A percentile compares a stretch with the other conserved stretches of the same genome.
phyloP scores from a whole-genome alignment of 2,329 filamentous ascomycete species.

The Sclerotinia subarctica region DNA sequence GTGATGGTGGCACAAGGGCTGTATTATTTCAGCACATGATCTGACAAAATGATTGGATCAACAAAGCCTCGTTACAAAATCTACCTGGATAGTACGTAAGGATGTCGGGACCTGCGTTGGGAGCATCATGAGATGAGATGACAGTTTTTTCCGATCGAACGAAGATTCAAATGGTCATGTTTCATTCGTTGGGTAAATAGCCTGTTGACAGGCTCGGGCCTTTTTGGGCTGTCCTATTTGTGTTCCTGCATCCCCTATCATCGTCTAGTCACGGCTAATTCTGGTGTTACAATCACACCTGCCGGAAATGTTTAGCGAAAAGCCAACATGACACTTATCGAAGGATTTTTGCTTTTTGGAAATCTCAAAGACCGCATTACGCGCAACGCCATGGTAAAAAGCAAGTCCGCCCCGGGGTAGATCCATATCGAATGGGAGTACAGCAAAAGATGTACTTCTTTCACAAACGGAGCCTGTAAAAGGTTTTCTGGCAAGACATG shows the following conservation, averaged over 20 bases:
- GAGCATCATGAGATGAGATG: slow-evolving; percentile 9
- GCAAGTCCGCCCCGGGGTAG: not conserved
- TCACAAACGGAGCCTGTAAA: not conserved
- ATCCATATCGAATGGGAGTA: not conserved
- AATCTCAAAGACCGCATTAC: not conserved
- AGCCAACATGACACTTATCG: not conserved
- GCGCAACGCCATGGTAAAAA: not conserved
- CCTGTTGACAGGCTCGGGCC: not conserved
- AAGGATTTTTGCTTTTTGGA: not conserved
- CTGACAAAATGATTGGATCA: not conserved
- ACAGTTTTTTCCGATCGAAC: not conserved
- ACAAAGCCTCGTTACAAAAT: not conserved
- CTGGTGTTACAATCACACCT: not conserved
- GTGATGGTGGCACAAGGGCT: slow-evolving; percentile 3
- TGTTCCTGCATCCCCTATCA: not conserved
- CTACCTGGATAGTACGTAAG: not conserved
- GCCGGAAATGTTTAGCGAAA: not conserved
- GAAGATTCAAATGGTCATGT: not conserved
- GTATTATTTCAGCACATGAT: not conserved
- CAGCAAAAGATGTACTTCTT: not conserved
- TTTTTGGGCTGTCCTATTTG: not conserved
- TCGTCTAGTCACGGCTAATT: not conserved
- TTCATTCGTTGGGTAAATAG: slow-evolving; percentile 4
- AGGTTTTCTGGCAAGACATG: not conserved
- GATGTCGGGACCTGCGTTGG: not conserved